These are phyloP conservation scores for Cystobasidium pallidum DNA, from an alignment of 1,284 basidiomycete genomes.

Conservation along the genomic window DNA sequence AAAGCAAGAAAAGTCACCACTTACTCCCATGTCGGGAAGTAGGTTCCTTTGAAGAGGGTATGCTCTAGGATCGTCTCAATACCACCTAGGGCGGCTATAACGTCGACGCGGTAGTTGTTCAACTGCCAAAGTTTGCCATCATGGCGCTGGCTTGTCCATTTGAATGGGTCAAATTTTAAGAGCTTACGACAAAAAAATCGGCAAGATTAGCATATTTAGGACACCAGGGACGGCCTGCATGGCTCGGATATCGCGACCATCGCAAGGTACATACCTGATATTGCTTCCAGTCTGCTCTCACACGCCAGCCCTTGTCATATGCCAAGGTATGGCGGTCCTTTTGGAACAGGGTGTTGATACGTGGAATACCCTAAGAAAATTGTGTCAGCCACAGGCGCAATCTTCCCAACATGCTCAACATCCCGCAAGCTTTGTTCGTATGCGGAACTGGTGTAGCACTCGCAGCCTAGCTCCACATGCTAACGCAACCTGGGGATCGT, in stretches of 20 bases:
- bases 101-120: conserved; percentile 98
- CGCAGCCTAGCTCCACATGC: no score
- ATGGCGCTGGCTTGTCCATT: conserved; percentile 96
- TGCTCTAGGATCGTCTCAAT: conserved; percentile 91
- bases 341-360: conserved; percentile 96
- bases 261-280: conserved; percentile 88
- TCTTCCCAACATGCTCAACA: not conserved
- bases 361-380: conserved; percentile 76
- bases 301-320: conserved; percentile 81
- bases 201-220: not conserved
- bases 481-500: no score
- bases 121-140: conserved; percentile 98
- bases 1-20: not conserved
- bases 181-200: not conserved
- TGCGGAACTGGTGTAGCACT: no score
- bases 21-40: conserved; percentile 55
- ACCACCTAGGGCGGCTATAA: conserved; percentile 85
- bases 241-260: no score
- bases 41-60: conserved; percentile 82
- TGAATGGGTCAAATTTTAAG: not conserved
- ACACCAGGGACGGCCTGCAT: no score
- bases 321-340: conserved; percentile 60
- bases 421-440: no score
- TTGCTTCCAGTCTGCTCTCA: conserved; percentile 93
- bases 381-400: not conserved